Evolutionary conservation across 306 rosid genomes (phyloP).

Genomic region (Dicorynia guianensis): DNA sequence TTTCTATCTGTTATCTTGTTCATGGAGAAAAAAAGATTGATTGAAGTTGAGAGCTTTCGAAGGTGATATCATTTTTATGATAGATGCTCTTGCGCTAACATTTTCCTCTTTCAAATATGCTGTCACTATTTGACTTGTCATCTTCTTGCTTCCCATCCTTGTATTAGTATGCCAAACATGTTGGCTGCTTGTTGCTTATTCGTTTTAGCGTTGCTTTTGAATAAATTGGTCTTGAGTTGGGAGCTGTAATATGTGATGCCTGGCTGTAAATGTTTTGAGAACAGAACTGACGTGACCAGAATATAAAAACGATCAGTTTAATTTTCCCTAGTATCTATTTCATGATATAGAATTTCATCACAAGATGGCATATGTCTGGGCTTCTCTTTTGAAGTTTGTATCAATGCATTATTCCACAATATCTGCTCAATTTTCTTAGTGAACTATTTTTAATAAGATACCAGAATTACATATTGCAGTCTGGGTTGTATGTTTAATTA

Average conservation of each 20-base stretch:
- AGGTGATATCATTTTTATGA: background rate
- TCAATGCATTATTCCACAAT: background rate
- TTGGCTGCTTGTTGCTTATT: background rate
- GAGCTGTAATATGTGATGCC: background rate
- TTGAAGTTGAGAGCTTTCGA: background rate
- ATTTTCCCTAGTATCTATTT: background rate
- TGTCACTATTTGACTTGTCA: background rate
- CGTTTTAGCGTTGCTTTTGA: background rate
- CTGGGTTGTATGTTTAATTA: slow-evolving; percentile 26
- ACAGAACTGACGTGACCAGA: background rate
- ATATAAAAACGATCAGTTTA: too few species aligned
- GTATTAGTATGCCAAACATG: background rate
- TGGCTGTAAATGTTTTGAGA: background rate
- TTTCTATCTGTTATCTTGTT: background rate
- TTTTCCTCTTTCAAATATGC: background rate
- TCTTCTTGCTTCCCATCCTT: background rate
- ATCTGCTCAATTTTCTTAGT: slow-evolving; percentile 1
- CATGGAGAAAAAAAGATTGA: background rate
- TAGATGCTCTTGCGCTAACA: background rate
- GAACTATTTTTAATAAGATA: background rate
- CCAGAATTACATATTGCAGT: background rate
- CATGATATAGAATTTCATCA: background rate
- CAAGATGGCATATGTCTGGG: slow-evolving; percentile 1
- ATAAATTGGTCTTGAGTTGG: background rate
- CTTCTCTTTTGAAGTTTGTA: slow-evolving; percentile 10